These are phyloP conservation scores for Nasturtium officinale DNA, from an alignment of 345 rosid genomes.

Conservation along the genomic window DNA sequence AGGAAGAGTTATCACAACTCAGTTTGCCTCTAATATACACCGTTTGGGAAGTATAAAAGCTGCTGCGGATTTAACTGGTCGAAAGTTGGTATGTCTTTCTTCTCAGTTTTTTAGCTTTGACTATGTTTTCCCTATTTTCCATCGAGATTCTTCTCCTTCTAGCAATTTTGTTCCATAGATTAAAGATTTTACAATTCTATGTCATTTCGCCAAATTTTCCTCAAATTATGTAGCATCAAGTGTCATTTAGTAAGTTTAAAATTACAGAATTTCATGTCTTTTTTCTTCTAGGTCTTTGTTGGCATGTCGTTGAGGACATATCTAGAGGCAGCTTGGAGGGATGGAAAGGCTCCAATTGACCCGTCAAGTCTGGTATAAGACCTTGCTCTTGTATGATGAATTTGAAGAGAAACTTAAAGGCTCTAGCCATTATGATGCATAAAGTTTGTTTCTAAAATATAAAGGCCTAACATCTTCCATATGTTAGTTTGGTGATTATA, in stretches of 20 bases:
- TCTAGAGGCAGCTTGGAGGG: constrained; percentile 98
- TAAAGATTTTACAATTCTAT: neutral
- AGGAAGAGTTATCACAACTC: constrained; percentile 96
- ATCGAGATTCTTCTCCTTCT: constrained; percentile 3
- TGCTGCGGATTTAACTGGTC: constrained; percentile 91
- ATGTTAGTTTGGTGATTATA: constrained; percentile 10
- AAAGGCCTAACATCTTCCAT: neutral
- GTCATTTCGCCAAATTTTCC: neutral
- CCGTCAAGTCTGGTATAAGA: constrained; percentile 83
- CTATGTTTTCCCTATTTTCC: neutral
- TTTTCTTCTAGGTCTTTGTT: constrained; percentile 68
- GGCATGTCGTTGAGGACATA: constrained; percentile 98
- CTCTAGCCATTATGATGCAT: constrained; percentile 19
- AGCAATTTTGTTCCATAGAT: neutral
- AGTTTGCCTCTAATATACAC: constrained; percentile 95
- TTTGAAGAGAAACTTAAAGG: neutral
- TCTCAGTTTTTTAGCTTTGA: constrained; percentile 7
- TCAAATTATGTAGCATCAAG: neutral
- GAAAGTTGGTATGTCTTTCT: constrained; percentile 71
- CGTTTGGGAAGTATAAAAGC: constrained; percentile 98
- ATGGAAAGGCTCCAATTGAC: constrained; percentile 96
- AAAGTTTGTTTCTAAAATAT: neutral
- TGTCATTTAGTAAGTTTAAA: constrained; percentile 11
- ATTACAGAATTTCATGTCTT: neutral
- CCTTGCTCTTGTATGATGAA: constrained; percentile 5